Base-by-base conservation (phyloP, 1,284 basidiomycete genomes). In the Ceratobasidium sp. region DNA sequence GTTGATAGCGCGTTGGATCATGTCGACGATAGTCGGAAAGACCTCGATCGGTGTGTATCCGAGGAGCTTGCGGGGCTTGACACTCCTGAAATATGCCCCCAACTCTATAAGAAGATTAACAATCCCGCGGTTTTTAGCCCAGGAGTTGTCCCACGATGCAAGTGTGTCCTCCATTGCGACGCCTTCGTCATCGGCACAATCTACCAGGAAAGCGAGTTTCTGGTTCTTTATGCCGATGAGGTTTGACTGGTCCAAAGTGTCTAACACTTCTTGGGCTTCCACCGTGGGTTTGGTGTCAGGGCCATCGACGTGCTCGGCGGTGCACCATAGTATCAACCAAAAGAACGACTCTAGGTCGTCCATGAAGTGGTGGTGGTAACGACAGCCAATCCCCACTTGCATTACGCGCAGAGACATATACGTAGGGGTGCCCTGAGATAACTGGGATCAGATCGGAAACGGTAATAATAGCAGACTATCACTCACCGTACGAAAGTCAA, bases 401-500 rank as follows among this genome's bases (percentile, higher is more conserved):
- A 54, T 6, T 8, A 68, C 66, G 8, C 51, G 66, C 6, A 56
- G 13, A 9, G 51, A 54, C 66, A 68, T 68, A 19, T 40, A 68
- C 17, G 66, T 51, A 11, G 66, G 66, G 2, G 66, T 68, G 22
- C 66, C 66, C 66, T 68, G 51, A 40, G 15, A 19, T 13, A 32
- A 11, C 7, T 13, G 11, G 4, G 3, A 17, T 54, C 54, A 37
- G 34, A 40, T 5, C 25, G 34, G 40, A 19, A n/a, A 17, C n/a
- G n/a, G n/a, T n/a, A n/a, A n/a, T n/a, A n/a, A 34, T 34, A 56
- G 17, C 32, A 25, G 56, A 22, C 22, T 19, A 3, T 2, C 9
- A 61, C 69, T 59, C 37, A 71, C 69, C 2, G 69, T 71, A 34
- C 69, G 69, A 22, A 61, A 71, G 9, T 71, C 69, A n/a, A 71